Conservation (phyloP, 176 grass and related monocot genomes). For the Triticum aestivum region IWGSC_CS_RefSeq_v2.1 NC_057802.1:67175470-67175969, state of each 20-base stretch:
- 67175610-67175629: background rate
- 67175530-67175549: background rate
- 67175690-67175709: constrained; percentile 60
- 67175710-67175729: constrained; percentile 84
- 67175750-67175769: constrained; percentile 63
- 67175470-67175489: background rate
- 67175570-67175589: background rate
- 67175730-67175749: constrained; percentile 77
- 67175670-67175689: constrained; percentile 44
- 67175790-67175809: constrained; percentile 20
- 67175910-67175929: constrained; percentile 8
- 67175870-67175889: background rate
- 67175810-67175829: background rate
- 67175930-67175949: constrained; percentile 7
- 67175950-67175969: background rate
- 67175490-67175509: background rate
- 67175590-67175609: background rate
- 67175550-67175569: background rate
- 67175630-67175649: constrained; percentile 70
- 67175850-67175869: constrained; percentile 31
- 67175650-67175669: constrained; percentile 78
- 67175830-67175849: constrained; percentile 29
- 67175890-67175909: constrained; percentile 12
- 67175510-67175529: background rate
- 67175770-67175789: constrained; percentile 56